phyloP scores from a whole-genome alignment of 148 eudicot species.

The Polygonum aviculare region DNA sequence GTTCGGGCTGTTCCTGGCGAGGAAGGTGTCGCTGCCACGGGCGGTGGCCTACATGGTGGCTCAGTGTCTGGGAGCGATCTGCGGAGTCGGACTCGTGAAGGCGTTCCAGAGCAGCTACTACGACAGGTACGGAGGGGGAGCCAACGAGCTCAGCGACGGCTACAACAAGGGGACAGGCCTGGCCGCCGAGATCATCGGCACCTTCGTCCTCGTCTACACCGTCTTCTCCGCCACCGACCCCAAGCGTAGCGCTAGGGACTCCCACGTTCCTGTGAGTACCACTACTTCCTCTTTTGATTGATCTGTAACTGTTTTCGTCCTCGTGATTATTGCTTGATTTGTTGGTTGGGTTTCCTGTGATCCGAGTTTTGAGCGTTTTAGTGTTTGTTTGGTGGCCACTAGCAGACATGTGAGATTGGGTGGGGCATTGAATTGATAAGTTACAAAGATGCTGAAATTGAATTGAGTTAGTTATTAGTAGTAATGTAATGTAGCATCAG shows the following conservation, averaged over 20 bases:
- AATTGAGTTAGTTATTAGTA: no score
- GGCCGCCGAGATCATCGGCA: constrained; percentile 20
- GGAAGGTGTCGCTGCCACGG: constrained; percentile 20
- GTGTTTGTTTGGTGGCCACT: not conserved
- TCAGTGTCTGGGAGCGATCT: constrained; percentile 21
- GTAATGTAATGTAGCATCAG: no score
- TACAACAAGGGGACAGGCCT: constrained; percentile 19
- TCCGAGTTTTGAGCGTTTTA: not conserved
- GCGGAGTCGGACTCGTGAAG: constrained; percentile 20
- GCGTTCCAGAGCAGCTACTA: constrained; percentile 16
- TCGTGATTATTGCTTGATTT: not conserved
- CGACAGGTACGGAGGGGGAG: constrained; percentile 17
- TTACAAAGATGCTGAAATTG: no score
- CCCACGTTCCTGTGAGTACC: constrained; percentile 17
- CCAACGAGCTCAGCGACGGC: constrained; percentile 13
- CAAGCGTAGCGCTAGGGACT: constrained; percentile 16
- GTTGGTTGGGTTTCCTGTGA: not conserved
- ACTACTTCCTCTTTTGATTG: not conserved
- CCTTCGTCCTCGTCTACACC: constrained; percentile 18
- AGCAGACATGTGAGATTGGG: not conserved
- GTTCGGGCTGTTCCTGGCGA: constrained; percentile 19
- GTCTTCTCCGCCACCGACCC: constrained; percentile 20
- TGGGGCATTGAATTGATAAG: not conserved
- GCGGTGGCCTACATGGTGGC: constrained; percentile 23
- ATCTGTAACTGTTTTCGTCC: not conserved